Evolutionary conservation across 352 stramenopile genomes (phyloP).

Genomic region (Globisporangium okanoganense): DNA sequence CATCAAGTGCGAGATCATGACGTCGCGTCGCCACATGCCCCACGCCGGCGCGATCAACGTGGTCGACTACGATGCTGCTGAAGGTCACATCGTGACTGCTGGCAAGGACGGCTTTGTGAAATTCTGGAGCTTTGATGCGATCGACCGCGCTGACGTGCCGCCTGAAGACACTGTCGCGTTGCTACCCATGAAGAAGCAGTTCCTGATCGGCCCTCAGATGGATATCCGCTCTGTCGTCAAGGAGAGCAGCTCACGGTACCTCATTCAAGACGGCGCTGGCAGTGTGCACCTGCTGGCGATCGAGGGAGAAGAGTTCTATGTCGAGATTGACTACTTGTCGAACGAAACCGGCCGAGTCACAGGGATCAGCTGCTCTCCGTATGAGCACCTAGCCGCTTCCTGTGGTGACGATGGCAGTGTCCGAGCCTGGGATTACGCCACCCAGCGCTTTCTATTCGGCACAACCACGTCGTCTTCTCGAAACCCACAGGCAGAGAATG

Average conservation of each 20-base stretch:
- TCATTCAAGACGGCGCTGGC: slow-evolving; percentile 60
- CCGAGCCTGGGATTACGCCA: slow-evolving; percentile 85
- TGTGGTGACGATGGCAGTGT: slow-evolving; percentile 86
- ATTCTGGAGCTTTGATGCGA: slow-evolving; percentile 86
- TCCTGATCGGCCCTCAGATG: slow-evolving; percentile 50
- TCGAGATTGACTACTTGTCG: slow-evolving; percentile 52
- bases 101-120: slow-evolving; percentile 85
- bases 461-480: slow-evolving; percentile 10
- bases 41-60: slow-evolving; percentile 75
- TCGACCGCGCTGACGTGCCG: slow-evolving; percentile 85
- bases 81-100: slow-evolving; percentile 55
- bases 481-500: slow-evolving; percentile 12
- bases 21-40: slow-evolving; percentile 53
- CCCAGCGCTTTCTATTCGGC: slow-evolving; percentile 10
- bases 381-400: slow-evolving; percentile 83
- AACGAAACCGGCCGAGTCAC: slow-evolving; percentile 69
- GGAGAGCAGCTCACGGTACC: slow-evolving; percentile 32
- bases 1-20: slow-evolving; percentile 92
- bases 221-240: slow-evolving; percentile 71
- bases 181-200: slow-evolving; percentile 58
- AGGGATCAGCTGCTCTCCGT: slow-evolving; percentile 75
- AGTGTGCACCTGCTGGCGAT: slow-evolving; percentile 46
- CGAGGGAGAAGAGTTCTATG: slow-evolving; percentile 28
- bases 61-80: slow-evolving; percentile 52
- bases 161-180: slow-evolving; percentile 76